A percentile compares a stretch with the other conserved stretches of the same genome.
Evolutionary conservation across 2,329 filamentous ascomycete genomes (phyloP).

Genomic region (Sordariomycetes sp.): DNA sequence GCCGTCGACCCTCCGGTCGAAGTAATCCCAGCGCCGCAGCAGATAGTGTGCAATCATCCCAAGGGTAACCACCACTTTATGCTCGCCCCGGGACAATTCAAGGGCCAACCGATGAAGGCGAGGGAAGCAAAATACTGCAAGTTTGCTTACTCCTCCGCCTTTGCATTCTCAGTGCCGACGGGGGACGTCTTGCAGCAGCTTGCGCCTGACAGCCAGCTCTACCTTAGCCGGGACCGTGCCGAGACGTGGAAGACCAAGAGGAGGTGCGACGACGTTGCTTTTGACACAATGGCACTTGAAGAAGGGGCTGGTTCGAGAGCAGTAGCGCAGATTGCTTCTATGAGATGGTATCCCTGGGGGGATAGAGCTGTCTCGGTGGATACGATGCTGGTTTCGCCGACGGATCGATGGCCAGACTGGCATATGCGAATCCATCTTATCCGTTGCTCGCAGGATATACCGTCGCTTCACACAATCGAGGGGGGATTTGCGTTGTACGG

Average conservation of each 20-base stretch:
- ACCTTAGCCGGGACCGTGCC: conserved; percentile 15
- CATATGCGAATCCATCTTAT: conserved; percentile 14
- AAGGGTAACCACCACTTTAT: conserved; percentile 24
- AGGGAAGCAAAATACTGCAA: conserved; percentile 30
- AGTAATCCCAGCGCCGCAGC: conserved; percentile 17
- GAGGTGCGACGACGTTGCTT: conserved; percentile 11
- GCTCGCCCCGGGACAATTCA: conserved; percentile 24
- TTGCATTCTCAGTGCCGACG: conserved; percentile 28
- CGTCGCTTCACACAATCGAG: conserved; percentile 8
- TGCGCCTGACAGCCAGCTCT: conserved; percentile 17
- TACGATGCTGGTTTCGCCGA: conserved; percentile 15
- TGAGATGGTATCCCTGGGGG: conserved; percentile 13
- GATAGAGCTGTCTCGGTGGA: conserved; percentile 13
- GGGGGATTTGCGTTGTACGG: conserved; percentile 12
- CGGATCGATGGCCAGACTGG: conserved; percentile 19
- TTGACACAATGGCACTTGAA: conserved; percentile 1
- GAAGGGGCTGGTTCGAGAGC: not conserved
- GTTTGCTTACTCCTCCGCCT: conserved; percentile 33
- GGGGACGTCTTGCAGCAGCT: conserved; percentile 19
- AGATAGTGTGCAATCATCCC: conserved; percentile 27
- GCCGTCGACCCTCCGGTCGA: not conserved
- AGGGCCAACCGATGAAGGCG: conserved; percentile 22
- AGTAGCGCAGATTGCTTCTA: not conserved
- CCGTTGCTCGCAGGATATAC: not conserved
- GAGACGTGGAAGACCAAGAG: conserved; percentile 17